These are phyloP conservation scores for Ascomycota sp. DNA, from an alignment of 2,329 filamentous ascomycete genomes.

Conservation along the genomic window DNA sequence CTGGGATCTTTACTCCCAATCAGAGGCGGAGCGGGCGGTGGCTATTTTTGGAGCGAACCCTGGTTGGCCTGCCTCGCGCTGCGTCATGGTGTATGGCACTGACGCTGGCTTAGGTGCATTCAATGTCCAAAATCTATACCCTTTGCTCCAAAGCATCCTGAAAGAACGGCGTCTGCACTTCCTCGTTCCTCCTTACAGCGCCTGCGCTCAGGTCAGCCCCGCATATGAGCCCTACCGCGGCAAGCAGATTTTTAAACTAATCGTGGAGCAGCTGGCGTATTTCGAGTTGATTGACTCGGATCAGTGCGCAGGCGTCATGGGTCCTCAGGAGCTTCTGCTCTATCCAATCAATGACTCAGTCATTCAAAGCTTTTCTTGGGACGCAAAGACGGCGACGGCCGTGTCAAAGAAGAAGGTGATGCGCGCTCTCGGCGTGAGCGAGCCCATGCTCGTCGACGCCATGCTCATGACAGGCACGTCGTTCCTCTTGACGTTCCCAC, in stretches of 20 bases:
- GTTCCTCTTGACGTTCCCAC: conserved; percentile 59
- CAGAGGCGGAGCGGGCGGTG: conserved; percentile 61
- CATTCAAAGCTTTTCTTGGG: conserved; percentile 44
- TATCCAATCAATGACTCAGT: conserved; percentile 65
- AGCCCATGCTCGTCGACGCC: conserved; percentile 62
- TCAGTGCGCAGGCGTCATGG: conserved; percentile 57
- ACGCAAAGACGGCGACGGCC: conserved; percentile 36
- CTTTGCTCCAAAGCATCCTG: conserved; percentile 54
- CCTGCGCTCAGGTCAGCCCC: conserved; percentile 52
- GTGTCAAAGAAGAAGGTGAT: conserved; percentile 48
- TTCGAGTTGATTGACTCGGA: conserved; percentile 45
- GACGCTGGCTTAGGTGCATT: conserved; percentile 37
- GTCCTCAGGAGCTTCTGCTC: conserved; percentile 62
- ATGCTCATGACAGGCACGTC: conserved; percentile 63
- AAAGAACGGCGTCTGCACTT: conserved; percentile 48
- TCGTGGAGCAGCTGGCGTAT: conserved; percentile 38
- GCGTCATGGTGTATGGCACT: neutral
- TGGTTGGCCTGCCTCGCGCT: conserved; percentile 23
- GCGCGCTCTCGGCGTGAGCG: conserved; percentile 38
- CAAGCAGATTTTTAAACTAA: too few species aligned
- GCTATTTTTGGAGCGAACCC: conserved; percentile 59
- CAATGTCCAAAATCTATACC: conserved; percentile 48
- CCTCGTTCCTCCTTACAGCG: conserved; percentile 67
- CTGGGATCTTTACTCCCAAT: conserved; percentile 69
- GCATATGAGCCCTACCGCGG: neutral